Percentiles rank a stretch among this genome's conserved stretches.
These are phyloP conservation scores for Aspergillus sp. DNA, from an alignment of 2,329 filamentous ascomycete genomes.

Conservation along the genomic window DNA sequence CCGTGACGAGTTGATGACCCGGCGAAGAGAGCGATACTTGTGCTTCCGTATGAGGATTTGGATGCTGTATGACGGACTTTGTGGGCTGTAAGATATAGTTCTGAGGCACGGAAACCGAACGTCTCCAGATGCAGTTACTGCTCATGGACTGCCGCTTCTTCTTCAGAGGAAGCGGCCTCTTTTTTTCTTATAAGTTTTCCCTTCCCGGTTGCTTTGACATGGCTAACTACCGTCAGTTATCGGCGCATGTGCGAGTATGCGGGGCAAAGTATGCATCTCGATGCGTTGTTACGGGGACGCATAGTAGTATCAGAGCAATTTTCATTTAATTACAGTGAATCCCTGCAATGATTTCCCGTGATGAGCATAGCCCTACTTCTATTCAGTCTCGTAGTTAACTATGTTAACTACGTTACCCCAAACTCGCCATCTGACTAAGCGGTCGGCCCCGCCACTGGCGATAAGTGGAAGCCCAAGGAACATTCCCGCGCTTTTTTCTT, in stretches of 20 bases:
- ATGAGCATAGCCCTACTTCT: background rate
- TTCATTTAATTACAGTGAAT: too few species aligned
- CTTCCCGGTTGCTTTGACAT: slow-evolving; percentile 4
- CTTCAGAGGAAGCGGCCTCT: slow-evolving; percentile 19
- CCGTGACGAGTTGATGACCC: slow-evolving; percentile 8
- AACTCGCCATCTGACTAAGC: slow-evolving; percentile 1
- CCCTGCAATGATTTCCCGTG: too few species aligned
- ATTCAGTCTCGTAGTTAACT: background rate
- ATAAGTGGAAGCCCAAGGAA: slow-evolving; percentile 23
- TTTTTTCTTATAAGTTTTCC: slow-evolving; percentile 36
- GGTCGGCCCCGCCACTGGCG: slow-evolving; percentile 16
- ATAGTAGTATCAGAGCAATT: too few species aligned
- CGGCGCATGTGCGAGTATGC: background rate
- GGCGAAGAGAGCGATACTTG: slow-evolving; percentile 10
- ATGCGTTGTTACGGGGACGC: background rate
- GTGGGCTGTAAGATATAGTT: background rate
- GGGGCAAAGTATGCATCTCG: background rate
- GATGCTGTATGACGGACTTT: background rate
- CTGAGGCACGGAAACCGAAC: slow-evolving; percentile 10
- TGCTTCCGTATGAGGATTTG: slow-evolving; percentile 1
- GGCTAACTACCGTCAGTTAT: slow-evolving; percentile 24
- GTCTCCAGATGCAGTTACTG: slow-evolving; percentile 4
- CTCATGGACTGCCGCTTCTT: slow-evolving; percentile 23
- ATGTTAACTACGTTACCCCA: background rate
- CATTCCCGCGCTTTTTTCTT: slow-evolving; percentile 23